Percentiles rank a stretch among this genome's conserved stretches.
phyloP scores from a whole-genome alignment of 192 early-diverging fungal genomes.

The Rhizoclosmatium globosum region DNA sequence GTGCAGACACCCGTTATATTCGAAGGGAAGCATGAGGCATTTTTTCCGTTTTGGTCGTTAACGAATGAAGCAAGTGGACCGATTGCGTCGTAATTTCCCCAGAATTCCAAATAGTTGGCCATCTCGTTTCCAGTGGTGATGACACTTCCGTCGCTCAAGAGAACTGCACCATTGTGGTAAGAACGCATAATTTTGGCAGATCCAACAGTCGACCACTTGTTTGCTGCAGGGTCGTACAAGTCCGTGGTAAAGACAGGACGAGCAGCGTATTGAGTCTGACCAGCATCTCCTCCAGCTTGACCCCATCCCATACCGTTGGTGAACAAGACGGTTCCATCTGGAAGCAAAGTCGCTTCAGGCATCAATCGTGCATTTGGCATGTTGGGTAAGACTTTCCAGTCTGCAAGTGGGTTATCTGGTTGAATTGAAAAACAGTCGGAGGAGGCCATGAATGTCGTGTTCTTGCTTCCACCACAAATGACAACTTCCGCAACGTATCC shows the following conservation, averaged over 20 bases:
- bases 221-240: constrained; percentile 40
- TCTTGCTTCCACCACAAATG: constrained; percentile 48
- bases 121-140: constrained; percentile 49
- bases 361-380: constrained; percentile 43
- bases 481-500: constrained; percentile 27
- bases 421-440: constrained; percentile 26
- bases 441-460: constrained; percentile 14
- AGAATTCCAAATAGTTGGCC: constrained; percentile 49
- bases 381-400: constrained; percentile 26
- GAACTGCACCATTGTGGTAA: constrained; percentile 49
- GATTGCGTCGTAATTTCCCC: not conserved
- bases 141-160: constrained; percentile 39
- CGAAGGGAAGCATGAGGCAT: constrained; percentile 16
- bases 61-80: not conserved
- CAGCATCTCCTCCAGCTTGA: constrained; percentile 46
- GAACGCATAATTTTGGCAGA: constrained; percentile 19
- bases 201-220: constrained; percentile 24
- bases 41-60: not conserved
- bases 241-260: constrained; percentile 40
- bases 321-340: constrained; percentile 48
- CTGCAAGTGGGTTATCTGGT: constrained; percentile 35
- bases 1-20: constrained; percentile 23
- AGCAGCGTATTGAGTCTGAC: constrained; percentile 41
- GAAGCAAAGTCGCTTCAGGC: constrained; percentile 45
- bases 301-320: constrained; percentile 47